Conservation (phyloP, 371 early-diverging fungal genomes). For the Amoeboaphelidium occidentale region DNA sequence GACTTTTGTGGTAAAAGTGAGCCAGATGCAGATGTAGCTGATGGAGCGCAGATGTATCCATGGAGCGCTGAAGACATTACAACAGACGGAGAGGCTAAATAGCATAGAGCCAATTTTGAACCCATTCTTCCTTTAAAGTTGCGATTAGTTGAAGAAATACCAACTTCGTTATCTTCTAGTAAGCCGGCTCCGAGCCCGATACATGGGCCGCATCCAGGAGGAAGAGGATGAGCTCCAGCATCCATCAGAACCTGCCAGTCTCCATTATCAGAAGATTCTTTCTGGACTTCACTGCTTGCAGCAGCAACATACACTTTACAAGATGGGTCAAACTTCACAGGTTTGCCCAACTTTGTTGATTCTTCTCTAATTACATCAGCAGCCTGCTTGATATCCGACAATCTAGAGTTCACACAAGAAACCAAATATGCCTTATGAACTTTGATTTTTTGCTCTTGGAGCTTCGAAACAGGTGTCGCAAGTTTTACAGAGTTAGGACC, state of each 20-base stretch:
- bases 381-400: conserved; percentile 57
- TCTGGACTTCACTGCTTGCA: conserved; percentile 66
- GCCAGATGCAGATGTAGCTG: too few species aligned
- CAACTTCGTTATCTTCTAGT: conserved; percentile 73
- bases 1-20: too few species aligned
- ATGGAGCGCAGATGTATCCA: background rate
- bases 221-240: conserved; percentile 69
- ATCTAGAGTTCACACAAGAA: conserved; percentile 76
- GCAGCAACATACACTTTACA: conserved; percentile 90
- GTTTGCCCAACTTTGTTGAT: conserved; percentile 18
- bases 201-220: conserved; percentile 91
- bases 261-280: conserved; percentile 50
- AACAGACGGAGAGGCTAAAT: conserved; percentile 53
- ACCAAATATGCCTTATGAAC: conserved; percentile 90
- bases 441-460: conserved; percentile 32
- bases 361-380: conserved; percentile 39
- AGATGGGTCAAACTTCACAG: conserved; percentile 34
- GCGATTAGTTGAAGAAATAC: conserved; percentile 87
- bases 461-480: conserved; percentile 43
- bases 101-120: conserved; percentile 58
- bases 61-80: background rate
- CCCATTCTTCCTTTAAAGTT: conserved; percentile 97
- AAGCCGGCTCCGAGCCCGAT: conserved; percentile 72
- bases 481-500: conserved; percentile 87
- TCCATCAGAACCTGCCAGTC: conserved; percentile 62